Evolutionary conservation across 331 rosid genomes (phyloP), one percentile per base, ranked within the genome.

Genomic region (Pyrus hybrid): DNA sequence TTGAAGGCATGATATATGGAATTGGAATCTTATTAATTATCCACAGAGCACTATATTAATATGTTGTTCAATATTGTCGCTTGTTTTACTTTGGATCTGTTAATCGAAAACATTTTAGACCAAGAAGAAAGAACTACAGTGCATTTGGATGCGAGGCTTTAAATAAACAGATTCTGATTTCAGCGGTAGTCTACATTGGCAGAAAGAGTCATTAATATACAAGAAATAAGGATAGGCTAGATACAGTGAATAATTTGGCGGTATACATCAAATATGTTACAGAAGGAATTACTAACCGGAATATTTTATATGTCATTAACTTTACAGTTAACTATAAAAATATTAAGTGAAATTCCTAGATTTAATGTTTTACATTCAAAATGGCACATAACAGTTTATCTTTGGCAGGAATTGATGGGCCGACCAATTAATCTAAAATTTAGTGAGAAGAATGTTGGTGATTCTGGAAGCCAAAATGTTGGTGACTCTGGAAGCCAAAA

Each of bases 381-480:
- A 17, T 23, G 23, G n/a, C 37, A 72, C 11, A 33, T 43, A 51
- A 51, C 20, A 51, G 3, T n/a, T 51, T 41, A 10, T 67, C 37
- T 75, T 72, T 70, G 76, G 67, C 86, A 95, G 97, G 99, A 89
- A 76, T 78, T 92, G 80, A 82, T 87, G 97, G 97, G 89, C 10
- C 81, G 99, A 56, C 88, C 93, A 18, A 77, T 95, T 80, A 93
- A 80, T 35, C 81, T 94, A 57, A 90, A 88, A 80, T 77, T 90
- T 43, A 92, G 97, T 74, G 87, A 81, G 79, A 91, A 74, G 72
- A 89, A 49, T 57, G 86, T 66, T 28, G 74, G 72, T 23, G 87
- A 82, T 77, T 75, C 86, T 82, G 87, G 57, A 58, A 81, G 65
- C 76, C 82, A 82, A 75, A 71, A 82, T 41, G 45, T 41, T 41